These are phyloP conservation scores for Bassia scoparia DNA, from an alignment of 148 eudicot genomes.

Conservation along the genomic window DNA sequence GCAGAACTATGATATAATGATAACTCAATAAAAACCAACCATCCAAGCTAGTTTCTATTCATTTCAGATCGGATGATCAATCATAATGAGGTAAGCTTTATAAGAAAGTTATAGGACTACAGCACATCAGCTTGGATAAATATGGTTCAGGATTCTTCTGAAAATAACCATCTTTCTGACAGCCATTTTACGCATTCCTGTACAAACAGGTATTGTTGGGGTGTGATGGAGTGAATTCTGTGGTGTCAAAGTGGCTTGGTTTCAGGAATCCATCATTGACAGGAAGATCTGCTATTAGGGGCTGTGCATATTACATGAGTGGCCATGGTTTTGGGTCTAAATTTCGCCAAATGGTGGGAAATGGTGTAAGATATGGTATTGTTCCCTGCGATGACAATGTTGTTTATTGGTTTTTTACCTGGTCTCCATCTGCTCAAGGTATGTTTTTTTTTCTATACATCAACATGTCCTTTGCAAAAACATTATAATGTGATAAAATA, in stretches of 20 bases:
- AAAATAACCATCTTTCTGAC: not conserved
- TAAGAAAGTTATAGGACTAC: too few species aligned
- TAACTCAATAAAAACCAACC: too few species aligned
- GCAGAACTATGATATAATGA: too few species aligned
- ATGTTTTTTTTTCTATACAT: not conserved
- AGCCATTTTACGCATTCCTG: not conserved
- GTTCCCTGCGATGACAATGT: conserved; percentile 39
- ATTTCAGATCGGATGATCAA: too few species aligned
- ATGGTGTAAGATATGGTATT: conserved; percentile 46
- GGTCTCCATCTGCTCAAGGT: conserved; percentile 42
- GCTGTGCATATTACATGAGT: too few species aligned
- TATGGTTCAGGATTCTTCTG: too few species aligned
- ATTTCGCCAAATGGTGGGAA: conserved; percentile 37
- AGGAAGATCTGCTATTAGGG: conserved; percentile 39
- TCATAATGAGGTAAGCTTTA: too few species aligned
- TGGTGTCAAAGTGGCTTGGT: conserved; percentile 49
- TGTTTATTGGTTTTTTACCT: conserved; percentile 54
- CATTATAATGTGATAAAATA: too few species aligned
- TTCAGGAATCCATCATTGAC: conserved; percentile 37
- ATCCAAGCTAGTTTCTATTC: too few species aligned
- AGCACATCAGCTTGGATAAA: too few species aligned
- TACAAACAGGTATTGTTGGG: conserved; percentile 48
- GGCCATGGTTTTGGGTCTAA: conserved; percentile 49
- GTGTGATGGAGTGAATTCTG: conserved; percentile 61
- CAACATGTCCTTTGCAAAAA: too few species aligned